Evolutionary conservation across 306 rosid genomes (phyloP).

Genomic region (Medicago truncatula): MtrunA17r5.0-ANR NC_053042.1:43992001-43992500

Average conservation of each 20-base stretch:
- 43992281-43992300: constrained; percentile 9
- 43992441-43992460: too few species aligned
- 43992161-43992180: too few species aligned
- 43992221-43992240: constrained; percentile 1
- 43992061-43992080: background rate
- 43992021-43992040: constrained; percentile 12
- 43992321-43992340: constrained; percentile 14
- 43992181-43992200: constrained; percentile 15
- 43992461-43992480: too few species aligned
- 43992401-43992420: constrained; percentile 30
- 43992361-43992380: background rate
- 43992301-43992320: constrained; percentile 15
- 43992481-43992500: too few species aligned
- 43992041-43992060: constrained; percentile 5
- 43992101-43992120: constrained; percentile 17
- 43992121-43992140: too few species aligned
- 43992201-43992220: constrained; percentile 32
- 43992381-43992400: constrained; percentile 33
- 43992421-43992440: constrained; percentile 16
- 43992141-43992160: too few species aligned
- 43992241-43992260: background rate
- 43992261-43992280: constrained; percentile 10
- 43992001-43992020: constrained; percentile 17
- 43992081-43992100: constrained; percentile 36
- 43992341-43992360: background rate